Evolutionary conservation across 352 stramenopile genomes (phyloP).

Genomic region (Pythium rishiriense): DNA sequence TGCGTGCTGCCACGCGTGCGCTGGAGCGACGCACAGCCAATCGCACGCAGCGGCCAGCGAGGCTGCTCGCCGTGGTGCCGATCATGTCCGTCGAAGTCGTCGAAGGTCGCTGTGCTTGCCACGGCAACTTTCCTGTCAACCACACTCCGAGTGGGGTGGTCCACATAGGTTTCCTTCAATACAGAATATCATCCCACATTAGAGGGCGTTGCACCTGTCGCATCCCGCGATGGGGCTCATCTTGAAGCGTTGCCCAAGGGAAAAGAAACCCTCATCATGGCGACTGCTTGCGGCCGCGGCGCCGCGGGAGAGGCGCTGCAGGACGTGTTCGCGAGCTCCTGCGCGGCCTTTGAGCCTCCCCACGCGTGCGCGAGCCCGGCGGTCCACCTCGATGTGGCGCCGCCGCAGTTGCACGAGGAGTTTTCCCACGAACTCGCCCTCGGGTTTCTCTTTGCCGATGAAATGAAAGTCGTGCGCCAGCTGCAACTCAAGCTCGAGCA

Average conservation of each 20-base stretch:
- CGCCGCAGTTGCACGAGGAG: constrained; percentile 33
- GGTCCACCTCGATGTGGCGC: constrained; percentile 33
- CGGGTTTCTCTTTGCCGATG: constrained; percentile 54
- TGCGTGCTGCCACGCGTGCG: constrained; percentile 12
- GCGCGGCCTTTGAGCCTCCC: constrained; percentile 20
- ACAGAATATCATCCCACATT: neutral
- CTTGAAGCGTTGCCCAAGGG: constrained; percentile 28
- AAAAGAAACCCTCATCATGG: constrained; percentile 8
- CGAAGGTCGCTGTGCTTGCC: neutral
- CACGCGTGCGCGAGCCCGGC: constrained; percentile 14
- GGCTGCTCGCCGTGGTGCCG: constrained; percentile 1
- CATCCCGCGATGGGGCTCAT: constrained; percentile 4
- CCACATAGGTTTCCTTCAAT: constrained; percentile 2
- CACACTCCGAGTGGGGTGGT: constrained; percentile 1
- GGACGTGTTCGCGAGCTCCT: constrained; percentile 31
- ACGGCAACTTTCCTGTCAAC: neutral
- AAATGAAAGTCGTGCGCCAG: constrained; percentile 62
- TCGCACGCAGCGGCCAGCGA: constrained; percentile 18
- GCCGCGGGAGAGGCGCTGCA: constrained; percentile 32
- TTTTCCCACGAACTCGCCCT: constrained; percentile 51
- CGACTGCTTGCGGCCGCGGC: neutral
- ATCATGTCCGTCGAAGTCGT: constrained; percentile 20
- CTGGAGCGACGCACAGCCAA: neutral
- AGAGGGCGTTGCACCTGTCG: constrained; percentile 3
- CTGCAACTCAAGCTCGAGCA: constrained; percentile 41